Evolutionary conservation across 305 asterid genomes (phyloP).

Genomic region (Fraxinus nigra): DNA sequence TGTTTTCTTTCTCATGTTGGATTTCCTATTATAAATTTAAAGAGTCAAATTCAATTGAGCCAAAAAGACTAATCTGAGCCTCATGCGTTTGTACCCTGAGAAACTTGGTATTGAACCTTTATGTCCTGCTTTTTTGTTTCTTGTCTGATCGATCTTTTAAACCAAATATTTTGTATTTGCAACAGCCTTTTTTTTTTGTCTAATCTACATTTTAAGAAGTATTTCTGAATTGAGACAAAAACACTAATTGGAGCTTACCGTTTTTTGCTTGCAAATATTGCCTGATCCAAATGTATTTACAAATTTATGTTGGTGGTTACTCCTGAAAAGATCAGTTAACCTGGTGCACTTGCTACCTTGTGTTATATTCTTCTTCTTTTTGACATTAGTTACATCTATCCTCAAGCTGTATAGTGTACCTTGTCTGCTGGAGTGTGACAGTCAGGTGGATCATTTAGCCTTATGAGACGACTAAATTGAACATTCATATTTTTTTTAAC

Average conservation of each 20-base stretch:
- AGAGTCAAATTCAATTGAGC: neutral
- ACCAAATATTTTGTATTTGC: neutral
- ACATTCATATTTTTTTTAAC: neutral
- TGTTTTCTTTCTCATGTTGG: neutral
- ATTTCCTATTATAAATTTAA: neutral
- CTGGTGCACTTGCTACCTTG: neutral
- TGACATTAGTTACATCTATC: neutral
- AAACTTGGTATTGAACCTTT: neutral
- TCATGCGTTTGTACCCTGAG: neutral
- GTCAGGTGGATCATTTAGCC: conserved; percentile 14
- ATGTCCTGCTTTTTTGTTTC: neutral
- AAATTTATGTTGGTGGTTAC: neutral
- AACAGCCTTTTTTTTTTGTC: neutral
- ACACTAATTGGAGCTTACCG: neutral
- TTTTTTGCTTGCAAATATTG: neutral
- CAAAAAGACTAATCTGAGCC: neutral
- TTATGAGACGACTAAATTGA: neutral
- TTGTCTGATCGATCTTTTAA: neutral
- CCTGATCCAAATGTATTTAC: neutral
- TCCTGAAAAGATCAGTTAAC: neutral
- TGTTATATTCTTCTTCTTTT: neutral
- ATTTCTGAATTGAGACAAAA: neutral
- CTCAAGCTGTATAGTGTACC: neutral
- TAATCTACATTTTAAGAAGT: neutral
- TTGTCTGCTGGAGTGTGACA: conserved; percentile 17